phyloP scores from a whole-genome alignment of 2,329 filamentous ascomycete genomes.

The Aspergillus sp. region DNA sequence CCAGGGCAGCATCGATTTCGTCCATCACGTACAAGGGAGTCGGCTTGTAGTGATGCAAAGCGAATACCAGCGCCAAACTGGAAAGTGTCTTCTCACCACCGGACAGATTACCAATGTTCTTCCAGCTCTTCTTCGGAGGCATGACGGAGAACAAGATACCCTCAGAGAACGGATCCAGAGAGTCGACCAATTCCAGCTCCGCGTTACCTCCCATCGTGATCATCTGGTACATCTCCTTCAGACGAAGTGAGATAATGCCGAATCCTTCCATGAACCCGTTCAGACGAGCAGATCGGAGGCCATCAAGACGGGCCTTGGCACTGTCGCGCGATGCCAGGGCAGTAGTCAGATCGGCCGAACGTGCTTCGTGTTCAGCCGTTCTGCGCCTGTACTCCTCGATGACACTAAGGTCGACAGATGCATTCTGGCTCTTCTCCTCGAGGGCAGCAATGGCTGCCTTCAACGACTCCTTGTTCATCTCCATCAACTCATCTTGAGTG shows the following conservation, averaged over 20 bases:
- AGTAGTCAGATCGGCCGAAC: conserved; percentile 79
- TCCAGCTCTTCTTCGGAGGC: conserved; percentile 99
- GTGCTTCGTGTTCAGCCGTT: conserved; percentile 76
- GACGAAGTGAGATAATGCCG: conserved; percentile 83
- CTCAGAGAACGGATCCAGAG: conserved; percentile 92
- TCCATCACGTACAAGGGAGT: conserved; percentile 99
- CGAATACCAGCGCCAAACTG: conserved; percentile 93
- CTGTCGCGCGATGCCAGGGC: conserved; percentile 78
- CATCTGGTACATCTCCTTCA: conserved; percentile 99
- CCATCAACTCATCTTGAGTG: conserved; percentile 68
- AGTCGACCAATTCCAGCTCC: conserved; percentile 94
- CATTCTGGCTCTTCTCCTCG: conserved; percentile 78
- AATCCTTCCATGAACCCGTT: conserved; percentile 99
- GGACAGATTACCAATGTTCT: conserved; percentile 94
- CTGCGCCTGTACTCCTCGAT: conserved; percentile 84
- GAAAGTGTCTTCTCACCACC: conserved; percentile 97
- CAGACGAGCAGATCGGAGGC: conserved; percentile 82
- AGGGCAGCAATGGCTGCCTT: conserved; percentile 67
- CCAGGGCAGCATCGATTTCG: conserved; percentile 95
- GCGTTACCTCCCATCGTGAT: conserved; percentile 99
- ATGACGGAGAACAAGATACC: conserved; percentile 97
- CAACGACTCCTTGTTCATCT: conserved; percentile 63
- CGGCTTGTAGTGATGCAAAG: conserved; percentile 95
- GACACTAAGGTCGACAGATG: conserved; percentile 84
- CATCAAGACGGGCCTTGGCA: conserved; percentile 89